These are phyloP conservation scores for Cryptococcus amylolentus DNA, from an alignment of 1,284 basidiomycete species.

Conservation along the genomic window DNA sequence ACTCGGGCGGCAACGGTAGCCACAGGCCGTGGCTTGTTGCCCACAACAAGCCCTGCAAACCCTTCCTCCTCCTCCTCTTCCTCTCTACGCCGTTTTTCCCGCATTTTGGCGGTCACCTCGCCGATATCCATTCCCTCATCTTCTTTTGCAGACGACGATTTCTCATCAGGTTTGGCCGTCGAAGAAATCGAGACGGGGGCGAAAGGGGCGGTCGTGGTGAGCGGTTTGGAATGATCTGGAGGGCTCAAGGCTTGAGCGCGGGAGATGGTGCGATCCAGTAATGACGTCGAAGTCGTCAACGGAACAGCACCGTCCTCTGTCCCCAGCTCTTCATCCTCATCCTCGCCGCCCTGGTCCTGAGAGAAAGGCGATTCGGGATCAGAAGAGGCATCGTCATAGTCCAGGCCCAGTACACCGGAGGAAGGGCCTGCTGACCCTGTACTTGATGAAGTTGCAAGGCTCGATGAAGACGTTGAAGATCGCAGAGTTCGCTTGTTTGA, in stretches of 20 bases:
- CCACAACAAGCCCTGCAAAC: constrained; percentile 28
- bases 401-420: constrained; percentile 30
- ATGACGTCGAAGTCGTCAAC: not conserved
- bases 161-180: constrained; percentile 14
- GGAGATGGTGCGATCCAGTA: not conserved
- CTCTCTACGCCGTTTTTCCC: constrained; percentile 67
- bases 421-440: constrained; percentile 1
- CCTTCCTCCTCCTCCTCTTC: constrained; percentile 67
- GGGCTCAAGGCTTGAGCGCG: constrained; percentile 26
- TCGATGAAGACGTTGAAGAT: not conserved
- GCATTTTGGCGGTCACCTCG: constrained; percentile 52
- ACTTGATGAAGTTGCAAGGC: not conserved
- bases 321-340: constrained; percentile 18
- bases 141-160: constrained; percentile 20
- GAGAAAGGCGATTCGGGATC: constrained; percentile 41
- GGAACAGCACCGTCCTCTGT: constrained; percentile 19
- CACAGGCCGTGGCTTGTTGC: constrained; percentile 2
- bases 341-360: not conserved
- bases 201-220: constrained; percentile 37
- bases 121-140: constrained; percentile 24
- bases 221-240: constrained; percentile 47
- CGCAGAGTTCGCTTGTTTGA: constrained; percentile 11
- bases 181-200: no score
- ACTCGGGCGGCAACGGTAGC: not conserved
- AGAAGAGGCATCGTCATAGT: constrained; percentile 46